Base-by-base conservation (phyloP, 2,329 filamentous ascomycete species). In the Diatrype stigma region DNA sequence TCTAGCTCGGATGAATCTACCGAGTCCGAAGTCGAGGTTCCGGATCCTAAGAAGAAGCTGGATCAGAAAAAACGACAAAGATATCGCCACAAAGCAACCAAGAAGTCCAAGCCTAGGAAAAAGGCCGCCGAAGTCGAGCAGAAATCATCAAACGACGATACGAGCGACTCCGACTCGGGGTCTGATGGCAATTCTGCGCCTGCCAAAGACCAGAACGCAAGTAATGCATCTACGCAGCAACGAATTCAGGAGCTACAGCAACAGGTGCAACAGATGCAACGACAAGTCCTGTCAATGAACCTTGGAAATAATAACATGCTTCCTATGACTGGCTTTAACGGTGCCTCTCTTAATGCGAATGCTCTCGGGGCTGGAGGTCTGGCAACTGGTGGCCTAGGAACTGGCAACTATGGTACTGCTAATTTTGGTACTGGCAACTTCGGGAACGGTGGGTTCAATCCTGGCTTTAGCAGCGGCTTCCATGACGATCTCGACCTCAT, bases 161-260 rank as follows among this genome's bases (percentile, higher is more conserved):
- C 57, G 2, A 61, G 57, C 6, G 62, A 65, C n/a, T 63, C 62
- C 3, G 59, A 63, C 26, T 59, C 60, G 0, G 62, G 59, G 6
- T 61, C 54, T 7, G 57, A 56, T 2, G 61, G 63, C 5, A 49
- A 52, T 11, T 44, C 53, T 2, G 35, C 52, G 19, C 53, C 55
- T 14, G 55, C 54, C 0, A 59, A 62, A 2, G 45, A 44, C 35
- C 55, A 61, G 16, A 28, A 51, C 17, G 51, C 54, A 2, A 52
- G 53, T 8, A 53, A 51, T 16, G 44, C 42, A 16, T 53, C 53
- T 1, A 42, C 56, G 28, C 58, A 61, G 47, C 52, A 51, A 32
- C 54, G 55, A 49, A 49, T 63, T 46, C 48, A 57, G 12, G 56
- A 59, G 5, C 54, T 71, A 19, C 53, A 61, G 46, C 50, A 54